Conservation (phyloP, 2,329 filamentous ascomycete species). For the Chaetomiaceae sp. region DNA sequence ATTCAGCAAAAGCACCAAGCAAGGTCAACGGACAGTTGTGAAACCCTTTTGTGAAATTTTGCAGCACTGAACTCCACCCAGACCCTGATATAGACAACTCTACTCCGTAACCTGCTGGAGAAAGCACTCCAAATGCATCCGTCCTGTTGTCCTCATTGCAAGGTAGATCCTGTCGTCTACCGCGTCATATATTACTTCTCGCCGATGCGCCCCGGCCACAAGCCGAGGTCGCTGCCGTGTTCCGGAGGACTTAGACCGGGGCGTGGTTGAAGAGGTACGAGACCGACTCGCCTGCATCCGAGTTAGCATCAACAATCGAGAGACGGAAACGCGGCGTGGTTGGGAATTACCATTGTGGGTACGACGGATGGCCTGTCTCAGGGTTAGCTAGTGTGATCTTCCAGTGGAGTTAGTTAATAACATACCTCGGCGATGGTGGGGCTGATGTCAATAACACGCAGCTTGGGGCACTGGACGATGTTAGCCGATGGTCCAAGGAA, state of each 20-base stretch:
- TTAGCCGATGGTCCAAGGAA: constrained; percentile 2
- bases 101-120: constrained; percentile 3
- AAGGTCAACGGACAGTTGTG: too few relatives aligned
- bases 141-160: constrained; percentile 3
- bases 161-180: neutral
- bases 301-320: constrained; percentile 3
- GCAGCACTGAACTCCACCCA: constrained; percentile 5
- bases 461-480: constrained; percentile 51
- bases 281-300: constrained; percentile 55
- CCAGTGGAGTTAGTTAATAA: too few relatives aligned
- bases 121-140: neutral
- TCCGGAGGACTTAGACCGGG: constrained; percentile 38
- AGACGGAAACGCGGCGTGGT: too few relatives aligned
- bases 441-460: constrained; percentile 89
- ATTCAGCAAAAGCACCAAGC: too few relatives aligned
- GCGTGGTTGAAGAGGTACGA: constrained; percentile 66
- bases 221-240: neutral
- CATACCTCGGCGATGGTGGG: constrained; percentile 65
- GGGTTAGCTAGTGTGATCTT: too few relatives aligned
- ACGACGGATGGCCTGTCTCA: constrained; percentile 55
- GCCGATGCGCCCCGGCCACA: neutral
- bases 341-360: constrained; percentile 41
- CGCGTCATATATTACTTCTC: neutral
- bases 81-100: constrained; percentile 5
- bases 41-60: neutral